Evolutionary conservation across 192 early-diverging fungal genomes (phyloP), one percentile per base, ranked within the genome.

Genomic region (Umbelopsis isabellina): DNA sequence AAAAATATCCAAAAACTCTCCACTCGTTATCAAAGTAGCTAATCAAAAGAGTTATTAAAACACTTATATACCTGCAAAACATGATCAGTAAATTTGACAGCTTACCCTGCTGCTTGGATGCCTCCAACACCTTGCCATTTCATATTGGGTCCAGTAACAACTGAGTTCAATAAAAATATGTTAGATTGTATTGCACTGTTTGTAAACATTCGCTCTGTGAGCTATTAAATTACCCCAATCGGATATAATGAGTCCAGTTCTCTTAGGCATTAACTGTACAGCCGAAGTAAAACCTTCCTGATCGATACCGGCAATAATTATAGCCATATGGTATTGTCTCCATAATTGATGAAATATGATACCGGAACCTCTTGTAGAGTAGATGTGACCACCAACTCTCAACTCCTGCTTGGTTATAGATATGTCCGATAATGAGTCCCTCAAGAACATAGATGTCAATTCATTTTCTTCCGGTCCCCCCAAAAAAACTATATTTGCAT

Each of bases 401-500:
- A 51, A n/a, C 21, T 47, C 15, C 2, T 61, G 21, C 27, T 2
- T 65, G 4, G 30, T 41, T 20, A 68, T 47, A n/a, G 23, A 30
- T 22, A 61, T 20, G 13, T 30, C 25, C 37, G 20, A 44, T 16
- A 58, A 15, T 18, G 45, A 37, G 21, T 22, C 33, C 1, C 33
- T 49, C 22, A 83, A 72, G 33, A 81, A 65, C 27, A 72, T 5
- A 2, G 65, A 51, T 12, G 90, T 88, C 46, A 81, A 82, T 3
- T 58, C 25, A 68, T 92, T 92, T 61, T 90, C 87, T 41, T 75
- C 66, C 1, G 80, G 76, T 52, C 83, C 88, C 30, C 90, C 90
- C 33, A 92, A 72, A 10, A 92, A 81, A 5, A 92, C 81, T 33
- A 90, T 33, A 49, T 92, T 91, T 22, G 79, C 74, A 61, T 70